A percentile compares a stretch with the other conserved stretches of the same genome.
Conservation (phyloP, 495 filamentous ascomycete species). For the Aspergillus sclerotioniger region DNA sequence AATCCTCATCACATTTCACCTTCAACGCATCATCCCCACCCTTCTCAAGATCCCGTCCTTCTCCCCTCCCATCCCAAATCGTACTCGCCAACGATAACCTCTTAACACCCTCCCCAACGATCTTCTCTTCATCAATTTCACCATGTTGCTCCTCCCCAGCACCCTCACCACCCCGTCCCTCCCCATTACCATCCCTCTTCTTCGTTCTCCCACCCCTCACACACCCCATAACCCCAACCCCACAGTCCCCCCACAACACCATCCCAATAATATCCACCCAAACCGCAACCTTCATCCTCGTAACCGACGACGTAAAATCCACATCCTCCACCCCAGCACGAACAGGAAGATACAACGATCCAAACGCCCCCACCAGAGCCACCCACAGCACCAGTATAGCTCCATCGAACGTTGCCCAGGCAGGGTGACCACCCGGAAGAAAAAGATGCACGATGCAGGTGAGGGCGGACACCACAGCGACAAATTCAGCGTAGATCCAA, state of each 20-base stretch:
- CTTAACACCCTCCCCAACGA: too few species aligned
- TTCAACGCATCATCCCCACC: too few species aligned
- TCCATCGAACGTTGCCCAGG: constrained; percentile 60
- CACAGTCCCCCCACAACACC: constrained; percentile 61
- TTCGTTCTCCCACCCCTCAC: constrained; percentile 8
- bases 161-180: too few species aligned
- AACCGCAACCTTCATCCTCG: constrained; percentile 72
- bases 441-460: constrained; percentile 58
- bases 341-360: constrained; percentile 61
- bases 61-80: too few species aligned
- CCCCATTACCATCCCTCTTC: too few species aligned
- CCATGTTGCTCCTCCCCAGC: too few species aligned
- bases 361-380: constrained; percentile 69
- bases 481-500: constrained; percentile 70
- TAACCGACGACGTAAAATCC: constrained; percentile 28
- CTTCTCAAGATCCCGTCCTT: too few species aligned
- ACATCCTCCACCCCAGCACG: constrained; percentile 52
- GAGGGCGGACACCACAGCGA: constrained; percentile 56
- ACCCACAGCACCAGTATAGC: constrained; percentile 70
- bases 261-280: constrained; percentile 68
- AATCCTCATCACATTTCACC: too few species aligned
- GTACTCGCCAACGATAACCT: too few species aligned
- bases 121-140: too few species aligned
- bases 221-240: constrained; percentile 30
- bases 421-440: constrained; percentile 53